A percentile compares a stretch with the other conserved stretches of the same genome.
phyloP scores from a whole-genome alignment of 129 eudicot species.

The Sambucus nigra region DNA sequence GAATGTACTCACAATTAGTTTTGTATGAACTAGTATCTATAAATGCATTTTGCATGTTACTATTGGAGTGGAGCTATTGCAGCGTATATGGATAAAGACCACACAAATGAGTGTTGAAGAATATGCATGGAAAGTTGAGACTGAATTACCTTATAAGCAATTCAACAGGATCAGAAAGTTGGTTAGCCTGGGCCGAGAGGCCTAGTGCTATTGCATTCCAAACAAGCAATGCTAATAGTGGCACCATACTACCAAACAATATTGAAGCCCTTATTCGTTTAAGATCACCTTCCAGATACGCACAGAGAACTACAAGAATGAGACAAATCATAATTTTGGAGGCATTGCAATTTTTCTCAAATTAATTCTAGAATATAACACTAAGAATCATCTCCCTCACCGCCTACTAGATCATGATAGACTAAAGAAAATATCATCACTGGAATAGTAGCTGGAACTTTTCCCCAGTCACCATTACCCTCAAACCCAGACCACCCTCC shows the following conservation, averaged over 20 bases:
- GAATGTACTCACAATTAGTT: too few relatives aligned
- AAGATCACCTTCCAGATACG: constrained; percentile 68
- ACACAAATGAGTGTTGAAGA: too few relatives aligned
- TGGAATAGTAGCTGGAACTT: constrained; percentile 75
- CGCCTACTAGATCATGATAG: constrained; percentile 81
- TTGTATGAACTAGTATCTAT: too few relatives aligned
- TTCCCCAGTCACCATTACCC: constrained; percentile 56
- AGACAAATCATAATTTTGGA: not conserved
- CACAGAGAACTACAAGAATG: constrained; percentile 62
- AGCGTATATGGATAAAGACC: too few relatives aligned
- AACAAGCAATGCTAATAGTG: constrained; percentile 52
- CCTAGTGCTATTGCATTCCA: constrained; percentile 69
- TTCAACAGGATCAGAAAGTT: constrained; percentile 64
- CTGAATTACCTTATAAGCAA: constrained; percentile 52
- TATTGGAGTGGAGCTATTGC: too few relatives aligned
- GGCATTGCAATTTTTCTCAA: too few relatives aligned
- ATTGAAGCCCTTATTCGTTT: constrained; percentile 63
- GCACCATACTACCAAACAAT: constrained; percentile 65
- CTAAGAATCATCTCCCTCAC: constrained; percentile 21
- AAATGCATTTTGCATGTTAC: too few relatives aligned
- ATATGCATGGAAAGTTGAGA: not conserved
- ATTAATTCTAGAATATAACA: not conserved
- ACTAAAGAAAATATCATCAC: constrained; percentile 86
- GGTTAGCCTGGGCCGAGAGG: constrained; percentile 40
- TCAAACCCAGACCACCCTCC: constrained; percentile 68